Evolutionary conservation across 495 filamentous ascomycete species (phyloP).

Genomic region (Trichoderma erinaceum): DNA sequence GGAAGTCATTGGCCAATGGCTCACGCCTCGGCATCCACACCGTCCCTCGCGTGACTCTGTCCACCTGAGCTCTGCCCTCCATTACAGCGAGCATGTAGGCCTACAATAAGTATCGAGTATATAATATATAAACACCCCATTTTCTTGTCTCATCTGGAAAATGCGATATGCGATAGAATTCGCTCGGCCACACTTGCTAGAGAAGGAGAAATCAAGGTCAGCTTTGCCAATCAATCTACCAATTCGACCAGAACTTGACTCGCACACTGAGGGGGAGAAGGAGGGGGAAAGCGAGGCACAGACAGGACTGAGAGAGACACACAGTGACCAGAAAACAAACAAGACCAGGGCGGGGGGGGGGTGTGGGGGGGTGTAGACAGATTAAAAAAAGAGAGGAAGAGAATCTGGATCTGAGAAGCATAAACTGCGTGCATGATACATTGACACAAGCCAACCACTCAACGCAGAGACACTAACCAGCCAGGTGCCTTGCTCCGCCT

Average conservation of each 20-base stretch:
- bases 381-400: background rate
- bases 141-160: background rate
- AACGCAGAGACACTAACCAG: background rate
- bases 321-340: too few relatives aligned
- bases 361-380: background rate
- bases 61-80: constrained; percentile 7
- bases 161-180: constrained; percentile 5
- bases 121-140: background rate
- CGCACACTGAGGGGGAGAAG: too few relatives aligned
- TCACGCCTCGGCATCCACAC: constrained; percentile 9
- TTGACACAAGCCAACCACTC: background rate
- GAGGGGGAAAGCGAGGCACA: too few relatives aligned
- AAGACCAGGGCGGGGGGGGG: background rate
- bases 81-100: background rate
- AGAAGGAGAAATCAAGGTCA: too few relatives aligned
- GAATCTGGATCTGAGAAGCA: constrained; percentile 11
- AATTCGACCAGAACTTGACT: too few relatives aligned
- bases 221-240: too few relatives aligned
- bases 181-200: too few relatives aligned
- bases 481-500: background rate
- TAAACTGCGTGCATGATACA: constrained; percentile 7
- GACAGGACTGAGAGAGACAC: too few relatives aligned
- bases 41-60: constrained; percentile 4
- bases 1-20: background rate
- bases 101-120: background rate